phyloP scores from a whole-genome alignment of 2,329 filamentous ascomycete species.

The Triangularia verruculosa region DNA sequence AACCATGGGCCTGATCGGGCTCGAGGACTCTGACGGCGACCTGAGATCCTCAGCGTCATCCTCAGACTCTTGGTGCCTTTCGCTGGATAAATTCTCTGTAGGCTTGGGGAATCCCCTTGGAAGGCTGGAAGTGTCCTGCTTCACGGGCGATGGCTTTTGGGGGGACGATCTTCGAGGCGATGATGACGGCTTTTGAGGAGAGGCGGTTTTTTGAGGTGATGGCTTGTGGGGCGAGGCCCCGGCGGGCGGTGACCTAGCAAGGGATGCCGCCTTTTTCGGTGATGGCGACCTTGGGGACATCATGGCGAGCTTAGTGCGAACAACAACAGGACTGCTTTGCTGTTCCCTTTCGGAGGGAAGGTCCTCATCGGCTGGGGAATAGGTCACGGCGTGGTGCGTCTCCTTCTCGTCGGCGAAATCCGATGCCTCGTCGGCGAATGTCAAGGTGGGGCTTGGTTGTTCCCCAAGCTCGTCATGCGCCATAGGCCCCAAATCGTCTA shows the following conservation, averaged over 20 bases:
- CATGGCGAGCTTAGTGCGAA: constrained; percentile 17
- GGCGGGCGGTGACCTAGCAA: constrained; percentile 22
- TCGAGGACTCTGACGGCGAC: constrained; percentile 68
- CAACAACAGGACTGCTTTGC: constrained; percentile 21
- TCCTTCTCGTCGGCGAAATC: constrained; percentile 47
- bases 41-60: constrained; percentile 43
- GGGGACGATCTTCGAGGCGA: constrained; percentile 18
- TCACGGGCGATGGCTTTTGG: constrained; percentile 18
- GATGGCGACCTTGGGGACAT: constrained; percentile 26
- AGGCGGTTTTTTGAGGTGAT: constrained; percentile 20
- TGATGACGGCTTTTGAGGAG: constrained; percentile 24
- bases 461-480: constrained; percentile 19
- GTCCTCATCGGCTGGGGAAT: constrained; percentile 12
- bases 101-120: constrained; percentile 20
- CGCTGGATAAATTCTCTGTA: constrained; percentile 11
- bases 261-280: constrained; percentile 15
- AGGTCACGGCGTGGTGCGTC: constrained; percentile 27
- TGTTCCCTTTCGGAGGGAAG: constrained; percentile 15
- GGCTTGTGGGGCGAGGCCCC: constrained; percentile 17
- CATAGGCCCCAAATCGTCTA: constrained; percentile 16
- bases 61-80: constrained; percentile 19
- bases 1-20: constrained; percentile 66
- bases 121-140: constrained; percentile 7
- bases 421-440: constrained; percentile 39
- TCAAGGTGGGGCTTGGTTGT: constrained; percentile 29